Evolutionary conservation across 2,329 filamentous ascomycete species (phyloP), one percentile per base, ranked within the genome.

Genomic region (Apiospora marii): DNA sequence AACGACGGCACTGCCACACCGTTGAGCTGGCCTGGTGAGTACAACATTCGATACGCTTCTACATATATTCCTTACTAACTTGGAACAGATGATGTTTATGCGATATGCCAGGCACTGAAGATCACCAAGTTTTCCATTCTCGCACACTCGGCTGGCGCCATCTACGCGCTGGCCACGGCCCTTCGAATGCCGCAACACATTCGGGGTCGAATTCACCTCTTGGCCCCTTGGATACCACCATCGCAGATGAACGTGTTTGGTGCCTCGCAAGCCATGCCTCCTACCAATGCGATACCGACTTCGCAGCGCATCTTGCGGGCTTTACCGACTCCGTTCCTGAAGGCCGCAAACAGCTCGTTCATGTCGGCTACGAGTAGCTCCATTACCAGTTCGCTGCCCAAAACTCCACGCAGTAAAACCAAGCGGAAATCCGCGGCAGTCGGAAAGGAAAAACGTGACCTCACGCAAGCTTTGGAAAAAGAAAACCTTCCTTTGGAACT

Each of bases 91-190:
- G 96, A 99, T 82, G 94, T 99, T 19, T 93, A 97, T 73, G 92
- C 95, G 70, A 97, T 99, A 73, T 99, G 96, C 81, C 94, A 98
- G 79, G 87, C 93, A 19, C 87, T 99, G 64, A 95, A 94, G 77
- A 97, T 99, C 75, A 96, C 92, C 14, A 97, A 98, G 77, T 99
- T 99, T 80, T 98, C 96, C 8, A 93, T 99, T 27, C 88, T 99
- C 1, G 96, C 96, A 1, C 96, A 99, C 82, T 98, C 96, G 0
- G 96, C 96, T 0, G 96, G 96, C 22, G 96, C 96, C n/a, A 97
- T 99, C 70, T 99, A 99, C 80, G 96, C 96, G 1, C 89, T 99
- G 24, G 96, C 96, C 0, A 98, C 96, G 0, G 96, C 96, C 0
- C 87, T 99, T 64, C 93, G 96, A 64, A 97, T 99, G 90, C 96